A percentile compares a stretch with the other conserved stretches of the same genome.
These are phyloP conservation scores for Pichia cactophila DNA, from an alignment of 1,139 yeast genomes.

Conservation along the genomic window DNA sequence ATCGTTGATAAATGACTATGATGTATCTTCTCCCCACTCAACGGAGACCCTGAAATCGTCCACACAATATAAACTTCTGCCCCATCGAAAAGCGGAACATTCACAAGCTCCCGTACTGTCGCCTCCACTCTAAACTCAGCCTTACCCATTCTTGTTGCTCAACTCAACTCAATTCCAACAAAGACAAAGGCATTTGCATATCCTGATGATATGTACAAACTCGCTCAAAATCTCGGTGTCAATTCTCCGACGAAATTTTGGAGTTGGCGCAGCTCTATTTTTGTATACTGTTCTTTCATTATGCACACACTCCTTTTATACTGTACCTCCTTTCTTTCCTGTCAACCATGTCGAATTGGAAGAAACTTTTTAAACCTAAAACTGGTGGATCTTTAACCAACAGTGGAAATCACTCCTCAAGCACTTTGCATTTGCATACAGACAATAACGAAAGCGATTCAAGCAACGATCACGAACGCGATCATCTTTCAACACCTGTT, in stretches of 20 bases:
- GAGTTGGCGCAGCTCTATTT: too few relatives aligned
- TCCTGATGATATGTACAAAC: too few relatives aligned
- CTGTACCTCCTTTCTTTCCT: not conserved
- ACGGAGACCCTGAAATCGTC: slow-evolving; percentile 24
- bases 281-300: too few relatives aligned
- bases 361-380: slow-evolving; percentile 22
- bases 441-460: slow-evolving; percentile 3
- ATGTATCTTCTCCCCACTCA: slow-evolving; percentile 23
- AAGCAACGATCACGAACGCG: not conserved
- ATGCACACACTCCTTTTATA: too few relatives aligned
- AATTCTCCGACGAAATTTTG: too few relatives aligned
- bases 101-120: slow-evolving; percentile 60
- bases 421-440: slow-evolving; percentile 2
- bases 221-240: too few relatives aligned
- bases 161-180: too few relatives aligned
- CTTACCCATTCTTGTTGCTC: not conserved
- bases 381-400: not conserved
- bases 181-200: too few relatives aligned
- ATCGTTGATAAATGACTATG: not conserved
- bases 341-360: slow-evolving; percentile 26
- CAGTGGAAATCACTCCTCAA: not conserved
- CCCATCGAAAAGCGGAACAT: slow-evolving; percentile 77
- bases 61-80: slow-evolving; percentile 47
- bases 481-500: slow-evolving; percentile 3
- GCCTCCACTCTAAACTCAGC: slow-evolving; percentile 50